Evolutionary conservation across 2,329 filamentous ascomycete species (phyloP).

Genomic region (Chaetomium globosum): DNA sequence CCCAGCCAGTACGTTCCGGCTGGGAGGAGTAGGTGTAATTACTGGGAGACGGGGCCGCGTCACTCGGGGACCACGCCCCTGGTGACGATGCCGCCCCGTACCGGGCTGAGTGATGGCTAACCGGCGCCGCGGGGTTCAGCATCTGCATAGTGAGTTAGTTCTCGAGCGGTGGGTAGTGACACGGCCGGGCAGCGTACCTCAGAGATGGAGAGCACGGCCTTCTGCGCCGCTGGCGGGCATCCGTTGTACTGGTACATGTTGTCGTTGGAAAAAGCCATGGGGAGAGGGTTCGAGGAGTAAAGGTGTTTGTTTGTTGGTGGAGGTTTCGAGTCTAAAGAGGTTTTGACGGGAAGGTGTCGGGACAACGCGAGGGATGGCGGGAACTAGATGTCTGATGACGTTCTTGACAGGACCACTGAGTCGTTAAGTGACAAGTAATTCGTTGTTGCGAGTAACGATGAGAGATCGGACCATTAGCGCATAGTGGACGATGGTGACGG

Average conservation of each 20-base stretch:
- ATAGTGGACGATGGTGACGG: not conserved
- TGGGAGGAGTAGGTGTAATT: constrained; percentile 10
- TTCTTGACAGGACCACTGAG: not conserved
- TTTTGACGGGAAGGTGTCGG: not conserved
- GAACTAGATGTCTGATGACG: not conserved
- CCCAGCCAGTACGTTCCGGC: not conserved
- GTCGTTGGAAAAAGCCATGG: constrained; percentile 7
- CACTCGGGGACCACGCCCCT: not conserved
- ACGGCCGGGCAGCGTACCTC: not conserved
- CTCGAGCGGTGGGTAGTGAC: not conserved
- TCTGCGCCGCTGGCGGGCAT: not conserved
- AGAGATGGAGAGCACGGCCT: not conserved
- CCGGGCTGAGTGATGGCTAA: not conserved
- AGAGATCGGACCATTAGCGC: not conserved
- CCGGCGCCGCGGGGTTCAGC: not conserved
- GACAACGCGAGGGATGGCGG: not conserved
- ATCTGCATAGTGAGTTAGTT: not conserved
- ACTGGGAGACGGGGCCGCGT: not conserved
- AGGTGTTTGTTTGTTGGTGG: not conserved
- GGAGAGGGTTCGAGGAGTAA: too few species aligned
- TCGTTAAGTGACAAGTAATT: not conserved
- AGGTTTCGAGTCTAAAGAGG: not conserved
- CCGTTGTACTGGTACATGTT: not conserved
- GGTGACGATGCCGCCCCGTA: not conserved
- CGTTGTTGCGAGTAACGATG: not conserved